Evolutionary conservation across 352 stramenopile species (phyloP).

Genomic region (Phytophthora macrochlamydospora): DNA sequence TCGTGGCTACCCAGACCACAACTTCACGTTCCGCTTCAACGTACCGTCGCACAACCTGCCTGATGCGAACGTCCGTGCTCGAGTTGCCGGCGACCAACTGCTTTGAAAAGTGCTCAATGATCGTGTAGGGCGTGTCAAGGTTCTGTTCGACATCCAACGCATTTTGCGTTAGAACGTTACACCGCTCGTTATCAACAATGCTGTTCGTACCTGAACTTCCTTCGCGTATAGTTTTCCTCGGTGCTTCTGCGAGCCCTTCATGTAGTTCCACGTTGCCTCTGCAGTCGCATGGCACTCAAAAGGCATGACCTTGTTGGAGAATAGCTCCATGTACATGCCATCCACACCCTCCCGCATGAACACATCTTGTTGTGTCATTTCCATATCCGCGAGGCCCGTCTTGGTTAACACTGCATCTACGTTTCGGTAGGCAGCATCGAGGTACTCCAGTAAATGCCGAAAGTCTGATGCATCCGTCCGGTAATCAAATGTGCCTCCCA

Average conservation of each 20-base stretch:
- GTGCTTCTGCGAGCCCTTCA: conserved; percentile 33
- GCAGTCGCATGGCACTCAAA: conserved; percentile 21
- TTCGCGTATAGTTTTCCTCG: conserved; percentile 12
- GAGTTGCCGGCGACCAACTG: conserved; percentile 34
- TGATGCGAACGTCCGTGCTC: conserved; percentile 30
- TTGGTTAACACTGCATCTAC: conserved; percentile 29
- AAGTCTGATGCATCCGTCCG: conserved; percentile 16
- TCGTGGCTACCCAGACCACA: conserved; percentile 31
- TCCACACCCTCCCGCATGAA: conserved; percentile 26
- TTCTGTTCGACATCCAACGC: not conserved
- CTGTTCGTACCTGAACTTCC: not conserved
- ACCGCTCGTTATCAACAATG: no score
- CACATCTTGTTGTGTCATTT: conserved; percentile 25
- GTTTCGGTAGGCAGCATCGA: conserved; percentile 27
- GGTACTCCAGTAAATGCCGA: conserved; percentile 18
- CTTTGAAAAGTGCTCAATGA: conserved; percentile 41
- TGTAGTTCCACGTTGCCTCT: conserved; percentile 34
- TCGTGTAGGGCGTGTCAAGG: conserved; percentile 31
- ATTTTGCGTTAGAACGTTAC: no score
- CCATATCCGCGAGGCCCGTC: conserved; percentile 27
- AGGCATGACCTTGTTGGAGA: conserved; percentile 32
- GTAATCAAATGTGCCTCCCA: conserved; percentile 18
- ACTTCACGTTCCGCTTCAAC: conserved; percentile 31
- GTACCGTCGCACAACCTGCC: conserved; percentile 30
- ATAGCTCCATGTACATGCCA: conserved; percentile 28